Conservation (phyloP, 345 rosid genomes). For the Streptanthus diversifolius region DNA sequence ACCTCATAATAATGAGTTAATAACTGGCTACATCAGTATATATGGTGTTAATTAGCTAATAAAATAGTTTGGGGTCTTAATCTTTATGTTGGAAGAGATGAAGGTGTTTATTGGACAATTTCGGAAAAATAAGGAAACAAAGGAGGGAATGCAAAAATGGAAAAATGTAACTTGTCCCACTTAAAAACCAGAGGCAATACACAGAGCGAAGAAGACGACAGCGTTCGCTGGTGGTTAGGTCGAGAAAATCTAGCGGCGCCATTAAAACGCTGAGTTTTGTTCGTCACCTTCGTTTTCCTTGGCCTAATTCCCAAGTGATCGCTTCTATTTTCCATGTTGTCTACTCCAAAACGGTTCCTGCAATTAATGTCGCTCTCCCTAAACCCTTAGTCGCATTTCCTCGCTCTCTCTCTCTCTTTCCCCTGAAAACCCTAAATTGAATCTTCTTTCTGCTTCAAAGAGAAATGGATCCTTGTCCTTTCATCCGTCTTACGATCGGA, state of each 20-base stretch:
- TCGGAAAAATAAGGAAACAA: neutral
- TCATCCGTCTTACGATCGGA: conserved; percentile 69
- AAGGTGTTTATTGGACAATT: neutral
- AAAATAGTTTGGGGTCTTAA: neutral
- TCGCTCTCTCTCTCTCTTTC: neutral
- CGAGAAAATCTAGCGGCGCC: conserved; percentile 20
- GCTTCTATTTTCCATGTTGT: neutral
- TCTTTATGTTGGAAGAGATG: neutral
- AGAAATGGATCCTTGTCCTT: conserved; percentile 94
- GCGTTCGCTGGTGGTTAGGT: conserved; percentile 13
- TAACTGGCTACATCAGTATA: neutral
- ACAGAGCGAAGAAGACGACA: conserved; percentile 18
- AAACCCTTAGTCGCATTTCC: conserved; percentile 7
- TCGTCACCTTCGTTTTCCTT: conserved; percentile 6
- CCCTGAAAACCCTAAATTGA: neutral
- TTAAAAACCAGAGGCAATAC: conserved; percentile 14
- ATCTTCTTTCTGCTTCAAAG: neutral
- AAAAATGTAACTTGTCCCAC: conserved; percentile 20
- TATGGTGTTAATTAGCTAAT: neutral
- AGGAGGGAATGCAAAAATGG: conserved; percentile 23
- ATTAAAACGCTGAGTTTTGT: conserved; percentile 27
- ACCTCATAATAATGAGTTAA: neutral
- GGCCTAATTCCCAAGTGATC: neutral
- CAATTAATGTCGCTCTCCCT: conserved; percentile 22
- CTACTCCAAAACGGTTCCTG: conserved; percentile 2